These are phyloP conservation scores for Tetramitus jugosus DNA, from an alignment of 208 protist genomes.

Conservation along the genomic window DNA sequence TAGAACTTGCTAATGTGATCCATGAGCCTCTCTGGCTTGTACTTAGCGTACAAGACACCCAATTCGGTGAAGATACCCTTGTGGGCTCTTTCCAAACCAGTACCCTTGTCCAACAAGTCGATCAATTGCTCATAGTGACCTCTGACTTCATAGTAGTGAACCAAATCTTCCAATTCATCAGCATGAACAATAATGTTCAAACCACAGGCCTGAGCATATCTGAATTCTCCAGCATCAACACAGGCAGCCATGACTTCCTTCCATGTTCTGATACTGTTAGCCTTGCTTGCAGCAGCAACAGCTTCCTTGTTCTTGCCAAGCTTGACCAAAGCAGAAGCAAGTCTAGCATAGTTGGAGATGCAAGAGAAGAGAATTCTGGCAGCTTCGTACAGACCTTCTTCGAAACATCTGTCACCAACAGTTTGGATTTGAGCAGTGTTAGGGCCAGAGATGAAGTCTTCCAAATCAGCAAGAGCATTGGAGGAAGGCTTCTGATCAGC, in stretches of 20 bases:
- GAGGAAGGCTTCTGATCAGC: conserved; percentile 49
- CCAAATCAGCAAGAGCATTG: conserved; percentile 85
- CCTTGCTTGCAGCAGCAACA: conserved; percentile 97
- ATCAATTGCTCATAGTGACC: conserved; percentile 92
- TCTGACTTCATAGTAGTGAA: conserved; percentile 68
- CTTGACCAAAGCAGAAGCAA: conserved; percentile 90
- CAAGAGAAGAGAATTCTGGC: conserved; percentile 94
- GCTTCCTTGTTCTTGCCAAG: conserved; percentile 84
- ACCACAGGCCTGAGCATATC: conserved; percentile 92
- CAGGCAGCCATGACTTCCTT: conserved; percentile 87
- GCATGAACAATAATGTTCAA: conserved; percentile 94
- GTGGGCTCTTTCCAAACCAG: conserved; percentile 87
- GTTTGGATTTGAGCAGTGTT: conserved; percentile 89
- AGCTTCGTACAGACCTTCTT: conserved; percentile 90
- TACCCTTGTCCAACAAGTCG: conserved; percentile 81
- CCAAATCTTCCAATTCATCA: conserved; percentile 90
- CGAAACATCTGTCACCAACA: conserved; percentile 96
- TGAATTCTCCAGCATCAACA: conserved; percentile 94
- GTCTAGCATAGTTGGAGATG: conserved; percentile 84
- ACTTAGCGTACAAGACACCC: conserved; percentile 96
- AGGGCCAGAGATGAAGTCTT: conserved; percentile 95
- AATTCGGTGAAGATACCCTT: conserved; percentile 99
- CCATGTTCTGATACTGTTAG: conserved; percentile 89
- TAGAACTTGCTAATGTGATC: conserved; percentile 97
- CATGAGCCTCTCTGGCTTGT: conserved; percentile 96